Conservation (phyloP, 2,329 filamentous ascomycete species). For the Arachnopeziza araneosa region DNA sequence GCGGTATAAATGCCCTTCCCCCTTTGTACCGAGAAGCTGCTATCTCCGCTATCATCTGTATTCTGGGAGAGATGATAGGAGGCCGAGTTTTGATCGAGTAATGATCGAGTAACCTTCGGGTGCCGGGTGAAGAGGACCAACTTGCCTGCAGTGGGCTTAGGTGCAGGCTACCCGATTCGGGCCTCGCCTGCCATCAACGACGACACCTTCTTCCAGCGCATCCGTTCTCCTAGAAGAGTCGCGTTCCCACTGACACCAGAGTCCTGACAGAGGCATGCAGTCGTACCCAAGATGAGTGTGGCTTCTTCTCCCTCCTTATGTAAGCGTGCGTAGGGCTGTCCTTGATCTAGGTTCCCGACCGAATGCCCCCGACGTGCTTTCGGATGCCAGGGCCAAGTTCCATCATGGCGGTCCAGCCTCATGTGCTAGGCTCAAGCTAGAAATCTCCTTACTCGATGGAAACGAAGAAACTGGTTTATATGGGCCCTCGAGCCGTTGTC, state of each 20-base stretch:
- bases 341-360: neutral
- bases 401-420: neutral
- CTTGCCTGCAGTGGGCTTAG: neutral
- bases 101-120: slow-evolving; percentile 12
- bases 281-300: neutral
- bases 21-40: neutral
- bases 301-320: neutral
- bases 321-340: neutral
- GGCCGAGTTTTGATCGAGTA: slow-evolving; percentile 15
- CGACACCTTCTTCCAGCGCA: neutral
- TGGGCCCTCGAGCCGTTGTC: neutral
- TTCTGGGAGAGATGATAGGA: neutral
- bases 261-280: no score
- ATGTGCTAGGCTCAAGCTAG: neutral
- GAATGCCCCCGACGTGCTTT: neutral
- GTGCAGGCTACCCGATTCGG: neutral
- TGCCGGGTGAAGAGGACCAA: neutral
- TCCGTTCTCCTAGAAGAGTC: no score
- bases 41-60: neutral
- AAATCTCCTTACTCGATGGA: neutral
- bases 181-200: neutral
- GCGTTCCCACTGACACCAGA: no score
- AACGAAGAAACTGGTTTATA: neutral
- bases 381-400: neutral
- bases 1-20: neutral